phyloP scores from a whole-genome alignment of 192 early-diverging fungal species.

The Rhizophlyctis rosea region DNA sequence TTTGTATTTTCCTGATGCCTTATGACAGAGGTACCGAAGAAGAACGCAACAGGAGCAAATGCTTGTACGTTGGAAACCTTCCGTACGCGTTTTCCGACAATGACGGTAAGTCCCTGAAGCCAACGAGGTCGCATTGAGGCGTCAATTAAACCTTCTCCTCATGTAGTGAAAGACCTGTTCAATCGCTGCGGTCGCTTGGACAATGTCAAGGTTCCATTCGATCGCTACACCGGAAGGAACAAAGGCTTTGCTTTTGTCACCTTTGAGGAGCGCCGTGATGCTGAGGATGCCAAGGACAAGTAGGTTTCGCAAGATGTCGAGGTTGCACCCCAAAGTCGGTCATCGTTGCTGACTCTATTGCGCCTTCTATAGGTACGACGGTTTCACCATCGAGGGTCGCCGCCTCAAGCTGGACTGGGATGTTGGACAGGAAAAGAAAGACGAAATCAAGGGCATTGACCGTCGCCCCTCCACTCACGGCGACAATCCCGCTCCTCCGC shows the following conservation, averaged over 20 bases:
- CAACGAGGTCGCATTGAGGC: background rate
- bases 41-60: slow-evolving; percentile 58
- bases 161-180: slow-evolving; percentile 62
- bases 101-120: slow-evolving; percentile 35
- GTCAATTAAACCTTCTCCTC: background rate
- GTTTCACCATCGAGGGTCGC: slow-evolving; percentile 28
- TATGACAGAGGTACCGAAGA: slow-evolving; percentile 60
- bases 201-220: slow-evolving; percentile 68
- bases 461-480: too few species aligned
- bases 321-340: background rate
- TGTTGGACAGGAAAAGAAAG: slow-evolving; percentile 41
- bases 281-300: slow-evolving; percentile 61
- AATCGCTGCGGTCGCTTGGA: slow-evolving; percentile 68
- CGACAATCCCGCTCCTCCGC: too few species aligned
- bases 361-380: slow-evolving; percentile 24
- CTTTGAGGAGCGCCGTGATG: slow-evolving; percentile 69
- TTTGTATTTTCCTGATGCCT: slow-evolving; percentile 8
- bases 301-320: slow-evolving; percentile 3
- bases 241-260: slow-evolving; percentile 84
- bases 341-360: background rate
- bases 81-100: slow-evolving; percentile 69
- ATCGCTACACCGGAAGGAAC: slow-evolving; percentile 70
- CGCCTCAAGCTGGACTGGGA: slow-evolving; percentile 48
- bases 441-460: slow-evolving; percentile 28
- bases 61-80: slow-evolving; percentile 72